phyloP scores from a whole-genome alignment of 768 basidiomycete genomes.

The Nevesoporus exiguus region DNA sequence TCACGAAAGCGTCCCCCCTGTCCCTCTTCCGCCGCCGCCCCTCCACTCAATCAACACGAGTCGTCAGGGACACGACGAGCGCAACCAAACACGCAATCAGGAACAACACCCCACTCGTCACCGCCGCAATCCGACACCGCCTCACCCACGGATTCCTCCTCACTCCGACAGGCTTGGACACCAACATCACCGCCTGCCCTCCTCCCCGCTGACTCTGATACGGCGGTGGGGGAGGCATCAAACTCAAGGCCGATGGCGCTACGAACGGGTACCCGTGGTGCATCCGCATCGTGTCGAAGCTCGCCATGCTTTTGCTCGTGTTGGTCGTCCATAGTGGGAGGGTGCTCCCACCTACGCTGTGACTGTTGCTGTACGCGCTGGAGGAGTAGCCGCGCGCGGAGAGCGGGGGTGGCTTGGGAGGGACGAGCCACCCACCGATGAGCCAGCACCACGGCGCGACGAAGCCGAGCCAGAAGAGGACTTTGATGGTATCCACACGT shows the following conservation, averaged over 20 bases:
- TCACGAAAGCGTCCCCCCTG: no score
- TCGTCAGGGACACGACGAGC: slow-evolving; percentile 35
- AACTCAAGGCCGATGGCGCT: slow-evolving; percentile 42
- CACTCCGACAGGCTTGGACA: slow-evolving; percentile 14
- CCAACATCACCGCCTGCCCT: slow-evolving; percentile 8
- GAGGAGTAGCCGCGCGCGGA: slow-evolving; percentile 11
- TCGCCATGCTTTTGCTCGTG: slow-evolving; percentile 42
- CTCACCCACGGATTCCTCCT: slow-evolving; percentile 36
- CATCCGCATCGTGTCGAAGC: slow-evolving; percentile 43
- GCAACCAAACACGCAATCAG: slow-evolving; percentile 47
- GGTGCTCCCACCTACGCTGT: slow-evolving; percentile 38
- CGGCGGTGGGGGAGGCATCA: slow-evolving; percentile 27
- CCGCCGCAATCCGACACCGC: slow-evolving; percentile 57
- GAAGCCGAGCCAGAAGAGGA: slow-evolving; percentile 77
- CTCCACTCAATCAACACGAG: not conserved
- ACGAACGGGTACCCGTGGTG: slow-evolving; percentile 57
- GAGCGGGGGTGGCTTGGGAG: slow-evolving; percentile 1
- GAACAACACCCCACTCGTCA: slow-evolving; percentile 53
- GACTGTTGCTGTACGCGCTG: slow-evolving; percentile 1
- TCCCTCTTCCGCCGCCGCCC: no score
- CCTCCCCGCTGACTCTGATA: slow-evolving; percentile 20
- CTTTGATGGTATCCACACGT: slow-evolving; percentile 39
- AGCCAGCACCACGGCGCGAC: slow-evolving; percentile 73
- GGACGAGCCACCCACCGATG: slow-evolving; percentile 68
- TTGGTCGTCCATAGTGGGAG: slow-evolving; percentile 35